Conservation (phyloP, 768 basidiomycete genomes). For the Tulasnella sp. region DNA sequence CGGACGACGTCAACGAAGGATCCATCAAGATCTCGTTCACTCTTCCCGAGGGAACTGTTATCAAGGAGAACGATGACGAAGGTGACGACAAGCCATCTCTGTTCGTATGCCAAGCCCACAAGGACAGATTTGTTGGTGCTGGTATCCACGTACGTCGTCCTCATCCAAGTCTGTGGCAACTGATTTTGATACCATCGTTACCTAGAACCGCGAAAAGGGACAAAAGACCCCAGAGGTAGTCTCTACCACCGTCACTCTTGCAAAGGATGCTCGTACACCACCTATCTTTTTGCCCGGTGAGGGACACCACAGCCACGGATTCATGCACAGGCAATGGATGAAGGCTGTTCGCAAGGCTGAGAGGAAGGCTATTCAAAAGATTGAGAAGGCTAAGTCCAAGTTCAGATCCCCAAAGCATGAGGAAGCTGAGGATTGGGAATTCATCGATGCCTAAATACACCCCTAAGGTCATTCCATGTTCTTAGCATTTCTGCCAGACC, state of each 20-base stretch:
- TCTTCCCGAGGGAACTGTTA: conserved; percentile 3
- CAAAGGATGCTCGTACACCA: conserved; percentile 15
- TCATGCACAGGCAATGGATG: conserved; percentile 6
- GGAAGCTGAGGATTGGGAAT: conserved; percentile 6
- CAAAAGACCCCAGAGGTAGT: no score
- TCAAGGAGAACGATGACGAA: background rate
- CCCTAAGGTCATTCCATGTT: background rate
- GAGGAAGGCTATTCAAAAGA: conserved; percentile 2
- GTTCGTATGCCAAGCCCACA: conserved; percentile 4
- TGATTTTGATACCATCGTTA: no score
- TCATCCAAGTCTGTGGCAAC: no score
- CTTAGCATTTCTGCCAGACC: background rate
- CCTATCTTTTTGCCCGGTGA: background rate
- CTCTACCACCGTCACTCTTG: conserved; percentile 17
- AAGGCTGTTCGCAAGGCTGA: background rate
- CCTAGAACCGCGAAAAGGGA: no score
- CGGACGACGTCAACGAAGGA: conserved; percentile 8
- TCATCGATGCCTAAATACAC: no score
- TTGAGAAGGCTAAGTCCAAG: background rate
- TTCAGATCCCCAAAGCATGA: conserved; percentile 3
- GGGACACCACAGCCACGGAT: background rate
- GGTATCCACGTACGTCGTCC: conserved; percentile 8
- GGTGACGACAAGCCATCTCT: background rate
- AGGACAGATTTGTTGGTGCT: background rate
- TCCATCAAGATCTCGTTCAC: conserved; percentile 12